phyloP scores from a whole-genome alignment of 139 green algal genomes.

The Nannochloris sp. region DNA sequence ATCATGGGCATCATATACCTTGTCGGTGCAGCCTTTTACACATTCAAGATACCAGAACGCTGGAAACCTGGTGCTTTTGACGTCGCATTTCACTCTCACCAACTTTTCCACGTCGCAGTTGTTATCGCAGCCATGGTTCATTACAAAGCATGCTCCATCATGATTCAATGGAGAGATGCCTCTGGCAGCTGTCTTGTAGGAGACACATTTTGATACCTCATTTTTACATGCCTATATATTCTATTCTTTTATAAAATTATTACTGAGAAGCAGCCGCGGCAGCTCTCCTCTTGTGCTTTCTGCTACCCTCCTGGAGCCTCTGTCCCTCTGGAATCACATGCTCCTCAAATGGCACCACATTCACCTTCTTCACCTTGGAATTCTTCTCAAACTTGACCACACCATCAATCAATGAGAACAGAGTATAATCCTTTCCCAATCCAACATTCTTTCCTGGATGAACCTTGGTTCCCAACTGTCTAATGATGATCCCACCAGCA shows the following conservation, averaged over 20 bases:
- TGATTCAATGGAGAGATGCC: slow-evolving; percentile 66
- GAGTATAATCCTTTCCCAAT: slow-evolving; percentile 86
- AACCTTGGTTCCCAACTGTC: slow-evolving; percentile 82
- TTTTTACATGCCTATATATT: not conserved
- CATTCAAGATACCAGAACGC: slow-evolving; percentile 76
- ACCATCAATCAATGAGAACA: slow-evolving; percentile 78
- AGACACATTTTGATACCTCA: not conserved
- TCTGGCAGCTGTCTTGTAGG: slow-evolving; percentile 43
- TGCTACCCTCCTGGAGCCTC: slow-evolving; percentile 32
- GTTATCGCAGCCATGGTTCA: slow-evolving; percentile 60
- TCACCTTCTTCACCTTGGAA: slow-evolving; percentile 17
- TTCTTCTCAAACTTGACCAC: slow-evolving; percentile 82
- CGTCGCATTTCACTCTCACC: slow-evolving; percentile 78
- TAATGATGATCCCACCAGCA: slow-evolving; percentile 91
- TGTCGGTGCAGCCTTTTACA: slow-evolving; percentile 74
- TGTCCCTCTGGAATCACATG: slow-evolving; percentile 43
- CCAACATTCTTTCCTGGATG: slow-evolving; percentile 79
- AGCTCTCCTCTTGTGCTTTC: slow-evolving; percentile 17
- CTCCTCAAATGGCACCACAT: slow-evolving; percentile 31
- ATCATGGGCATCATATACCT: slow-evolving; percentile 84
- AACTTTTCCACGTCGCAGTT: slow-evolving; percentile 86
- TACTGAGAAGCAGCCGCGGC: slow-evolving; percentile 4
- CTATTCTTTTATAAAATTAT: slow-evolving; percentile 6
- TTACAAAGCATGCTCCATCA: slow-evolving; percentile 35
- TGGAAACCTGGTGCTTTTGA: slow-evolving; percentile 85